phyloP scores from a whole-genome alignment of 2,329 filamentous ascomycete genomes.

The Microdochium nivale region DNA sequence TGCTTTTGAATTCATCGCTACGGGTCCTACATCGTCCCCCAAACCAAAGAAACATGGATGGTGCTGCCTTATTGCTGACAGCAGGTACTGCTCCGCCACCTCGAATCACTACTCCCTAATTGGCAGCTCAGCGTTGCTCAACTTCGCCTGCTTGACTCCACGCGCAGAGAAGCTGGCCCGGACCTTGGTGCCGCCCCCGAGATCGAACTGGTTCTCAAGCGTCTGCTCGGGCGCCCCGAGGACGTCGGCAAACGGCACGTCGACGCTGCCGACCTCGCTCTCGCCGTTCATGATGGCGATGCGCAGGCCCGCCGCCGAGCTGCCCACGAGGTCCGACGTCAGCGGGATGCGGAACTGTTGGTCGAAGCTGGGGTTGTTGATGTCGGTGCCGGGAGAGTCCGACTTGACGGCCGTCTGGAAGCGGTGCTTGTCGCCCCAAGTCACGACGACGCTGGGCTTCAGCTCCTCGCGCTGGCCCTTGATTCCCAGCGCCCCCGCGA shows the following conservation, averaged over 20 bases:
- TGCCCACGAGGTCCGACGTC: conserved; percentile 3
- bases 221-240: conserved; percentile 19
- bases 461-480: conserved; percentile 31
- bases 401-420: conserved; percentile 32
- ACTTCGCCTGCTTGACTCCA: conserved; percentile 14
- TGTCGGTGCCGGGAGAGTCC: conserved; percentile 34
- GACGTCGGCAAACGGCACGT: conserved; percentile 25
- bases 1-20: no score
- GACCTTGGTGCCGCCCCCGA: conserved; percentile 23
- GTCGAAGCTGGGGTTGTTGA: conserved; percentile 39
- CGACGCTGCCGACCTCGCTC: conserved; percentile 21
- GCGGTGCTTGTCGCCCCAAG: conserved; percentile 26
- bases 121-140: not conserved
- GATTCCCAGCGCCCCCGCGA: conserved; percentile 32
- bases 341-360: conserved; percentile 33
- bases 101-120: not conserved
- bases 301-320: conserved; percentile 15
- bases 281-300: conserved; percentile 25
- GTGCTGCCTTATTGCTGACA: not conserved
- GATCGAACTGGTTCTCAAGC: conserved; percentile 22
- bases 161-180: conserved; percentile 25
- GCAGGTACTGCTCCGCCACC: not conserved
- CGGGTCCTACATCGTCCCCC: no score
- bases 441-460: conserved; percentile 34
- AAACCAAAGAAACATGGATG: no score